Evolutionary conservation across 2,329 filamentous ascomycete species (phyloP).

Genomic region (Fusarium temperatum): DNA sequence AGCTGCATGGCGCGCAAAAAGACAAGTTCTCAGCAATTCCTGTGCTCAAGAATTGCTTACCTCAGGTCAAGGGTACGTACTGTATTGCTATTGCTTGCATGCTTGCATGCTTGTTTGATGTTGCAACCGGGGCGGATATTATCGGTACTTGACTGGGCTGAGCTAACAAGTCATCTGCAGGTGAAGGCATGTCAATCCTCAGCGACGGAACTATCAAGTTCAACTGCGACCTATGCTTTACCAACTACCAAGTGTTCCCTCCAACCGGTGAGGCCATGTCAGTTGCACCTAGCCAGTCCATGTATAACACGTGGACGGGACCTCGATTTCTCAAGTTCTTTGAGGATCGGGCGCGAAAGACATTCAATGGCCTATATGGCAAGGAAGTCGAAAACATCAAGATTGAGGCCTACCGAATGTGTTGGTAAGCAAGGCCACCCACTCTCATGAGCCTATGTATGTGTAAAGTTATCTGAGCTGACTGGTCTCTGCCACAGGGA

Average conservation of each 20-base stretch:
- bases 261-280: conserved; percentile 62
- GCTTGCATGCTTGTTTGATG: not conserved
- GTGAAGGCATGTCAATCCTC: conserved; percentile 56
- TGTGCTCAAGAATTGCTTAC: conserved; percentile 59
- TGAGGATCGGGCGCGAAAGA: conserved; percentile 54
- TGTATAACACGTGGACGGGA: conserved; percentile 56
- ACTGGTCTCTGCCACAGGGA: conserved; percentile 57
- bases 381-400: conserved; percentile 49
- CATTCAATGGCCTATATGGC: conserved; percentile 54
- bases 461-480: conserved; percentile 2
- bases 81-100: conserved; percentile 15
- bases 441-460: not conserved
- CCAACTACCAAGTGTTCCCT: conserved; percentile 59
- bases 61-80: conserved; percentile 53
- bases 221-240: conserved; percentile 68
- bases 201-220: conserved; percentile 65
- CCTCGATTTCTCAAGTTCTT: conserved; percentile 52
- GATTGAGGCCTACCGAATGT: conserved; percentile 56
- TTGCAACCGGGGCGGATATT: conserved; percentile 10
- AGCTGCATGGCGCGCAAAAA: conserved; percentile 55
- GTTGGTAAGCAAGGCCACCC: conserved; percentile 50
- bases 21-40: conserved; percentile 60
- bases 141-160: conserved; percentile 1
- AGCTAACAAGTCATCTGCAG: conserved; percentile 37
- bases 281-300: conserved; percentile 53